Base-by-base conservation (phyloP, 495 filamentous ascomycete species). In the Penicillium bialowiezense region DNA sequence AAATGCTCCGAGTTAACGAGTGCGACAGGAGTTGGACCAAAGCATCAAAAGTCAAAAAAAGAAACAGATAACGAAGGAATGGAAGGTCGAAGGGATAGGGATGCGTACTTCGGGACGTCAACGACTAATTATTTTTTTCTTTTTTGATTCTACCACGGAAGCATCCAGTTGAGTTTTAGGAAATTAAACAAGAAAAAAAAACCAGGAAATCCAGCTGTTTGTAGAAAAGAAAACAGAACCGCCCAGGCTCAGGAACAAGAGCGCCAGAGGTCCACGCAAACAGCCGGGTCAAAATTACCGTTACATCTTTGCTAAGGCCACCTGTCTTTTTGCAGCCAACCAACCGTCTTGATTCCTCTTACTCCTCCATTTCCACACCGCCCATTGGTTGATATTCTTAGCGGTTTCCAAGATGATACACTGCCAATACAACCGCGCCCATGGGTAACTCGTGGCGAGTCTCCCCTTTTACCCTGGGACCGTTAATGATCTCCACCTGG, bases 21-120 rank as follows among this genome's bases (percentile, higher is more conserved):
- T 41, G 54, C 32, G 54, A 58, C 29, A 49, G 40, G 44, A 48
- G 51, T 58, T 57, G 54, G 50, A 40, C 53, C 60, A 31, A 52
- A 56, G 23, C 23, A 47, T 8, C 29, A 57, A 43, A 36, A 40
- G 41, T n/a, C 40, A 41, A 36, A 42, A 51, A 35, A 24, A 49
- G 50, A 56, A 67, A 68, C 51, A 65, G 71, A 51, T 61, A 66
- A 60, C 58, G 53, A 58, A 59, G 52, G 48, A 59, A 57, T 55
- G 55, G 47, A 42, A 54, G 41, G 45, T 44, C 36, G 41, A 55
- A 49, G 44, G 47, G 58, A 51, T 56, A 51, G 55, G 48, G 41
- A 47, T 50, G 51, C 56, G 43, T 59, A 59, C 55, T 54, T 35
- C 52, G 41, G 51, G 44, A 40, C 29, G n/a, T n/a, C 23, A 26